Conservation (phyloP, 345 rosid species). For the Hypericum androsaemum region DNA sequence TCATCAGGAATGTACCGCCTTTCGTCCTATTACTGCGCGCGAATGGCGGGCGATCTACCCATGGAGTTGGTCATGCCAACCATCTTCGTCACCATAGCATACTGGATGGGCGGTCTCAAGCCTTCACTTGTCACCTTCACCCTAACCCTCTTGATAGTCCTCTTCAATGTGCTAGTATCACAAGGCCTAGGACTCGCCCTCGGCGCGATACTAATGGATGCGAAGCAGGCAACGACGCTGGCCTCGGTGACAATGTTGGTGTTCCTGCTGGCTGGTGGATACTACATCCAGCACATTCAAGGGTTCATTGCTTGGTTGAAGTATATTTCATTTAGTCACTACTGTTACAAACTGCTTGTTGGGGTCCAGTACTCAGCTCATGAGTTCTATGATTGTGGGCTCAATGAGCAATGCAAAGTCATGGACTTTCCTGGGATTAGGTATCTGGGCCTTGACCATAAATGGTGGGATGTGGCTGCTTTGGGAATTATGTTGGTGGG, state of each 20-base stretch:
- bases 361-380: conserved; percentile 57
- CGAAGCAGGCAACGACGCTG: conserved; percentile 68
- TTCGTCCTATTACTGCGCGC: conserved; percentile 71
- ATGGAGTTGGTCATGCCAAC: conserved; percentile 95
- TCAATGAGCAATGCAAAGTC: conserved; percentile 46
- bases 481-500: conserved; percentile 59
- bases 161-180: conserved; percentile 72
- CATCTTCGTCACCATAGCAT: conserved; percentile 52
- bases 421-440: conserved; percentile 62
- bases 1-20: conserved; percentile 87
- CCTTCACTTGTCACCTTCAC: conserved; percentile 54
- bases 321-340: conserved; percentile 73
- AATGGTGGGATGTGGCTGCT: conserved; percentile 54
- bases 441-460: conserved; percentile 35
- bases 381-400: conserved; percentile 57
- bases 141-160: conserved; percentile 54
- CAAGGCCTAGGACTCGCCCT: conserved; percentile 78
- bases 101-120: conserved; percentile 97
- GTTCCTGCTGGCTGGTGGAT: conserved; percentile 74
- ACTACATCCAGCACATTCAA: conserved; percentile 82
- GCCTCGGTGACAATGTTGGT: conserved; percentile 82
- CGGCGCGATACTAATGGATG: conserved; percentile 80
- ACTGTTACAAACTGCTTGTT: conserved; percentile 76
- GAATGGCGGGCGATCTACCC: conserved; percentile 76
- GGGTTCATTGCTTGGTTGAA: conserved; percentile 79